A percentile compares a stretch with the other conserved stretches of the same genome.
Conservation (phyloP, 768 basidiomycete genomes). For the Leccinum uliginosum region DNA sequence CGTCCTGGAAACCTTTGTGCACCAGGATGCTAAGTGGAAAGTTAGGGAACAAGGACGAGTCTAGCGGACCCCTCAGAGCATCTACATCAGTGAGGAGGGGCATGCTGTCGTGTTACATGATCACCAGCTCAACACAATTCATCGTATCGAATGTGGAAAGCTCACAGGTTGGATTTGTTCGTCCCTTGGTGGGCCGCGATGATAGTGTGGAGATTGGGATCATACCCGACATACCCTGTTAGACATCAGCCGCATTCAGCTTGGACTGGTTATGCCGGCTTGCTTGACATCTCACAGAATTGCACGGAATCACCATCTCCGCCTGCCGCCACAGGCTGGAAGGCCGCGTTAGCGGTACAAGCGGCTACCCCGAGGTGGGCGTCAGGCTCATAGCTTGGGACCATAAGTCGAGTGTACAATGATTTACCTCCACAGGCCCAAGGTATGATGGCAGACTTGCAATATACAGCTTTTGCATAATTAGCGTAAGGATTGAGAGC, state of each 20-base stretch:
- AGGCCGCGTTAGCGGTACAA: constrained; percentile 40
- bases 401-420: background rate
- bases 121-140: constrained; percentile 14
- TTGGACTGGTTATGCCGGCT: background rate
- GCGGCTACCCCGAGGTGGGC: constrained; percentile 22
- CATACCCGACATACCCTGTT: constrained; percentile 36
- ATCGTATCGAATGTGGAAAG: constrained; percentile 16
- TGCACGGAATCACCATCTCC: constrained; percentile 39
- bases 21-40: constrained; percentile 35
- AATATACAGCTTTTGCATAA: constrained; percentile 49
- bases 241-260: background rate
- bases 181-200: constrained; percentile 36
- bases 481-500: constrained; percentile 43
- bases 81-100: constrained; percentile 38
- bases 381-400: background rate
- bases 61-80: constrained; percentile 28
- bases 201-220: constrained; percentile 30
- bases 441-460: constrained; percentile 34
- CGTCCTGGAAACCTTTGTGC: constrained; percentile 43
- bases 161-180: constrained; percentile 28
- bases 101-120: constrained; percentile 19
- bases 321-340: constrained; percentile 41
- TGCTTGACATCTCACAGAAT: constrained; percentile 31
- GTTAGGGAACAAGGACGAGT: constrained; percentile 44
- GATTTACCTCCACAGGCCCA: constrained; percentile 53